Base-by-base conservation (phyloP, 352 stramenopile genomes). In the Phytopythium montanum region DNA sequence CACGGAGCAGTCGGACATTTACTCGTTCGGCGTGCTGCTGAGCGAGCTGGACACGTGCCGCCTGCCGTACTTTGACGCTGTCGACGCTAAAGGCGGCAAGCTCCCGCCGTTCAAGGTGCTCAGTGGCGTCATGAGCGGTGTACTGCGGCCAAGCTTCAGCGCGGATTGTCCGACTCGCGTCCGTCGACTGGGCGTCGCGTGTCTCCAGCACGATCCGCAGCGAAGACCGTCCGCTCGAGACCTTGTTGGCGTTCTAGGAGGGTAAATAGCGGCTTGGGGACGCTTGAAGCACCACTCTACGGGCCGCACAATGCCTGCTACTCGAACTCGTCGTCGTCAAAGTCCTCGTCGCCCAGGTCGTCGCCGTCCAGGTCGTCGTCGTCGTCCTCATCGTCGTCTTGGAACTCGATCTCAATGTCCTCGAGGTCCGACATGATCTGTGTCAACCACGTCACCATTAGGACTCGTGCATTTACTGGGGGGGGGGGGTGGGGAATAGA, bases 21-120 rank as follows among this genome's bases (percentile, higher is more conserved):
- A 76, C 59, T 85, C 79, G 12, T 74, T 87, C 36, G 79, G 79
- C 18, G 62, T 95, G 18, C 67, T 95, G 34, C 26, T 81, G 28
- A 64, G 70, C 9, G 73, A 81, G 62, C 59, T 81, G 25, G 70
- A 77, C 60, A 81, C 72, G 16, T 64, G 66, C 45, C 42, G 59
- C 25, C 68, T 73, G 1, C 72, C 72, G 5, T 80, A 76, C 51
- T 56, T 41, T n/a, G 68, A 79, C 51, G 62, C 59, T 2, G 19
- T 66, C 9, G 13, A 48, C 0, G 42, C 61, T 12, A 60, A 52
- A 0, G 62, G 60, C 55, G 62, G 61, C 16, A 14, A 14, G 39
- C 50, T 79, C 21, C 76, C 81, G 42, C 70, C 70, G 12, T 72
- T 82, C 60, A 70, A 76, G 39, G 68, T 83, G 28, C 46, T 84